Percentiles rank a stretch among this genome's conserved stretches.
These are phyloP conservation scores for Achaetomiella virescens DNA, from an alignment of 495 filamentous ascomycete genomes.

Conservation along the genomic window DNA sequence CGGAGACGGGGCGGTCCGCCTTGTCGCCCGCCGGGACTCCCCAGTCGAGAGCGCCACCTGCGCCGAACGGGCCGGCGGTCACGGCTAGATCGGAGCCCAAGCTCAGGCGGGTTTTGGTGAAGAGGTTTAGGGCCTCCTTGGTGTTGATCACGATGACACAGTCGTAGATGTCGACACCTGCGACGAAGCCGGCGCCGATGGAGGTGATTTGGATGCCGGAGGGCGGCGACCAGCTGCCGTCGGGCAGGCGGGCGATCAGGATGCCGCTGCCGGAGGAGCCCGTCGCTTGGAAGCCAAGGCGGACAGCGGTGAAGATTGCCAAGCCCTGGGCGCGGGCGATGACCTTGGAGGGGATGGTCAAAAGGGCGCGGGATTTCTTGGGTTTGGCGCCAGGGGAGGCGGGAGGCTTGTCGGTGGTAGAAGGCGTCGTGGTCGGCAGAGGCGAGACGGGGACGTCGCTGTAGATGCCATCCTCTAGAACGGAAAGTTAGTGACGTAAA, in stretches of 20 bases:
- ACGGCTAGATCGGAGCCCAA: slow-evolving; percentile 70
- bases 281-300: slow-evolving; percentile 70
- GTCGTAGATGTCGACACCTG: slow-evolving; percentile 79
- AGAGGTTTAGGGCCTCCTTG: slow-evolving; percentile 62
- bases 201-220: slow-evolving; percentile 72
- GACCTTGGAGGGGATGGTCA: slow-evolving; percentile 71
- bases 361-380: slow-evolving; percentile 36
- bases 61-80: slow-evolving; percentile 65
- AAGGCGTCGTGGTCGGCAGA: slow-evolving; percentile 5
- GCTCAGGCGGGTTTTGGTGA: slow-evolving; percentile 66
- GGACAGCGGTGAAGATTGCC: slow-evolving; percentile 79
- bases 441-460: slow-evolving; percentile 16
- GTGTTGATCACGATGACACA: slow-evolving; percentile 80
- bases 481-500: background rate
- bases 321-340: slow-evolving; percentile 68
- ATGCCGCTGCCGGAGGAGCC: slow-evolving; percentile 73
- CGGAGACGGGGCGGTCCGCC: background rate
- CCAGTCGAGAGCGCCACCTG: slow-evolving; percentile 60
- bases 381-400: slow-evolving; percentile 8
- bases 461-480: slow-evolving; percentile 30
- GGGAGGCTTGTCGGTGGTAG: slow-evolving; percentile 6
- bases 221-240: slow-evolving; percentile 71
- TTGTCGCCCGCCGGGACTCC: slow-evolving; percentile 21
- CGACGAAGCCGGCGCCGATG: slow-evolving; percentile 67
- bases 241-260: slow-evolving; percentile 60